Percentiles rank a stretch among this genome's conserved stretches.
These are phyloP conservation scores for Talaromyces sp. DNA, from an alignment of 2,329 filamentous ascomycete genomes.

Conservation along the genomic window DNA sequence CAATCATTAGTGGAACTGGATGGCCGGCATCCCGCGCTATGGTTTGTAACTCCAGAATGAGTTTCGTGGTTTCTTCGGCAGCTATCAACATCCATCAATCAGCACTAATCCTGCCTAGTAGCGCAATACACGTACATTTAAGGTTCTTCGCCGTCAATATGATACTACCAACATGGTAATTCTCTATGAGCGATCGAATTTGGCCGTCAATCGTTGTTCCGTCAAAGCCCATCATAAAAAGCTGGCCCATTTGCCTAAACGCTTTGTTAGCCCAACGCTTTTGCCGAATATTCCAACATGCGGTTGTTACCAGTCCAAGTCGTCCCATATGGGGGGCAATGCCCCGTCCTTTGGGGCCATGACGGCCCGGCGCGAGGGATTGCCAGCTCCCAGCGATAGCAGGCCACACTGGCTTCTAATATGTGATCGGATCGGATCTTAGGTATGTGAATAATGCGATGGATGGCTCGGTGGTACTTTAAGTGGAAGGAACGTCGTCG, in stretches of 20 bases:
- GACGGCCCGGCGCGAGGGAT: constrained; percentile 32
- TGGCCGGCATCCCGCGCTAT: constrained; percentile 90
- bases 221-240: constrained; percentile 67
- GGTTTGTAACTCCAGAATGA: constrained; percentile 88
- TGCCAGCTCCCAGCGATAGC: constrained; percentile 24
- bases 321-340: constrained; percentile 41
- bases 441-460: background rate
- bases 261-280: constrained; percentile 43
- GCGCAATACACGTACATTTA: constrained; percentile 55
- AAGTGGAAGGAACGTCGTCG: background rate
- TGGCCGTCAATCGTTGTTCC: constrained; percentile 61
- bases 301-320: constrained; percentile 38
- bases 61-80: constrained; percentile 79
- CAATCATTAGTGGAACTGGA: constrained; percentile 82
- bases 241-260: constrained; percentile 59
- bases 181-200: constrained; percentile 60
- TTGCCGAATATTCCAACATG: constrained; percentile 44
- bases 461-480: background rate
- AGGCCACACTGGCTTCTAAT: background rate
- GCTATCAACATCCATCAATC: constrained; percentile 54
- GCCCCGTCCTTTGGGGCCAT: constrained; percentile 43
- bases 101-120: background rate
- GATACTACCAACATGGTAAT: constrained; percentile 81
- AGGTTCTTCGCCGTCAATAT: constrained; percentile 63
- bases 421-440: background rate